These are phyloP conservation scores for Penicillium dipodomyicola DNA, from an alignment of 495 filamentous ascomycete species.

Conservation along the genomic window DNA sequence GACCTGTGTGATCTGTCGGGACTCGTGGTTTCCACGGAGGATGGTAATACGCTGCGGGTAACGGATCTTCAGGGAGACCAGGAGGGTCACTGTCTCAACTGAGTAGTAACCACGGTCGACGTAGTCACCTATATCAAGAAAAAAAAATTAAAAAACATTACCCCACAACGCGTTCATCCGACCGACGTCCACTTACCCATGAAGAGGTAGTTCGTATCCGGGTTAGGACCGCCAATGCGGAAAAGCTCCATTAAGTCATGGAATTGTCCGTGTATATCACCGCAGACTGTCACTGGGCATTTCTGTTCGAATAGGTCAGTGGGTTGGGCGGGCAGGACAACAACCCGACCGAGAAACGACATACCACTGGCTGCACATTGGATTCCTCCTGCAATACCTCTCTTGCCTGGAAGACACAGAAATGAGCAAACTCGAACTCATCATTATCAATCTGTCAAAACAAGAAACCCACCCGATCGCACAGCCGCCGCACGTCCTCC, in stretches of 20 bases:
- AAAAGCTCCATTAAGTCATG: conserved; percentile 95
- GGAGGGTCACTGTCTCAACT: conserved; percentile 90
- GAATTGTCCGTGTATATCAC: conserved; percentile 92
- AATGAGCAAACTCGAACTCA: conserved; percentile 19
- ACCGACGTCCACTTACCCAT: conserved; percentile 65
- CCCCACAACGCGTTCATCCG: conserved; percentile 16
- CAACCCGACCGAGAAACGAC: conserved; percentile 39
- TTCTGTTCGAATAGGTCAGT: conserved; percentile 56
- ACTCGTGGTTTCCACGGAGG: conserved; percentile 95
- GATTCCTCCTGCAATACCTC: conserved; percentile 97
- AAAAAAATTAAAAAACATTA: neutral
- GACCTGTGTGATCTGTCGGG: conserved; percentile 94
- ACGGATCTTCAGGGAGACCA: conserved; percentile 92
- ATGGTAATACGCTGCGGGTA: conserved; percentile 97
- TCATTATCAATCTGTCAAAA: neutral
- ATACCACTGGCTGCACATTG: conserved; percentile 97
- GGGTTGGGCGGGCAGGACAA: conserved; percentile 10
- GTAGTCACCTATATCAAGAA: conserved; percentile 69
- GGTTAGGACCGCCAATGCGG: conserved; percentile 86
- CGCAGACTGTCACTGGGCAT: conserved; percentile 92
- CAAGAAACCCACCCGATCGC: conserved; percentile 77
- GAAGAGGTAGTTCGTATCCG: conserved; percentile 93
- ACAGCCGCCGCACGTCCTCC: conserved; percentile 90
- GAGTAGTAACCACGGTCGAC: conserved; percentile 97
- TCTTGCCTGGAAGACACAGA: conserved; percentile 61